Percentiles rank a stretch among this genome's conserved stretches.
phyloP scores from a whole-genome alignment of 371 early-diverging fungal species.

The Blastocladiella emersonii region DNA sequence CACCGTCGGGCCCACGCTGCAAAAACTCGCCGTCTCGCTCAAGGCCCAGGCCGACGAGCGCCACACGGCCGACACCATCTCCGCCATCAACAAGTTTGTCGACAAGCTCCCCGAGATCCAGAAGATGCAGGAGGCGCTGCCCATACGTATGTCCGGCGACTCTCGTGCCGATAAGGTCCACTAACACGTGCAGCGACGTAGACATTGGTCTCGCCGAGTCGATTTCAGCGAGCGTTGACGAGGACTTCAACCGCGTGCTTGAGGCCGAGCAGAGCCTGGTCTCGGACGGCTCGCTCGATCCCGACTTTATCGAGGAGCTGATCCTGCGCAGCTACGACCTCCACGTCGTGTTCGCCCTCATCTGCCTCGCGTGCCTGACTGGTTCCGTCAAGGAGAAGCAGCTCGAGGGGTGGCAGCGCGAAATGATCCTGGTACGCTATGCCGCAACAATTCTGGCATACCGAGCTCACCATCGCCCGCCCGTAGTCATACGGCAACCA shows the following conservation, averaged over 20 bases:
- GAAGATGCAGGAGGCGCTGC: slow-evolving; percentile 65
- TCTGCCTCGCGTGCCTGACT: not conserved
- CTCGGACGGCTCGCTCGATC: not conserved
- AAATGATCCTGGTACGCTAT: not conserved
- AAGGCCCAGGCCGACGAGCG: slow-evolving; percentile 67
- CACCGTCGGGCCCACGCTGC: slow-evolving; percentile 64
- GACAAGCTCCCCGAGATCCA: slow-evolving; percentile 58
- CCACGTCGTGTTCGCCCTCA: not conserved
- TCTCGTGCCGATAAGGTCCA: too few relatives aligned
- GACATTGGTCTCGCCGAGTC: slow-evolving; percentile 75
- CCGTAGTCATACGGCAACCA: slow-evolving; percentile 75
- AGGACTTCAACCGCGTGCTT: slow-evolving; percentile 47
- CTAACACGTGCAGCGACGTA: too few relatives aligned
- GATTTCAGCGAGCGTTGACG: slow-evolving; percentile 59
- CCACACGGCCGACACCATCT: slow-evolving; percentile 58
- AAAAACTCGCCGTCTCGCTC: slow-evolving; percentile 64
- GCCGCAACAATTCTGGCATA: too few relatives aligned
- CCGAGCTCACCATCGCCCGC: not conserved
- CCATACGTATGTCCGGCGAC: slow-evolving; percentile 45
- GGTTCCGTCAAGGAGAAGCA: not conserved
- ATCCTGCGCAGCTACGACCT: not conserved
- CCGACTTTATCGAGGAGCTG: not conserved
- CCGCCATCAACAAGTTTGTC: slow-evolving; percentile 80
- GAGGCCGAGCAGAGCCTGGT: not conserved
- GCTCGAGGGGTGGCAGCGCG: not conserved